Evolutionary conservation across 2,329 filamentous ascomycete species (phyloP), one percentile per base, ranked within the genome.

Genomic region (Aspergillus sp.): DNA sequence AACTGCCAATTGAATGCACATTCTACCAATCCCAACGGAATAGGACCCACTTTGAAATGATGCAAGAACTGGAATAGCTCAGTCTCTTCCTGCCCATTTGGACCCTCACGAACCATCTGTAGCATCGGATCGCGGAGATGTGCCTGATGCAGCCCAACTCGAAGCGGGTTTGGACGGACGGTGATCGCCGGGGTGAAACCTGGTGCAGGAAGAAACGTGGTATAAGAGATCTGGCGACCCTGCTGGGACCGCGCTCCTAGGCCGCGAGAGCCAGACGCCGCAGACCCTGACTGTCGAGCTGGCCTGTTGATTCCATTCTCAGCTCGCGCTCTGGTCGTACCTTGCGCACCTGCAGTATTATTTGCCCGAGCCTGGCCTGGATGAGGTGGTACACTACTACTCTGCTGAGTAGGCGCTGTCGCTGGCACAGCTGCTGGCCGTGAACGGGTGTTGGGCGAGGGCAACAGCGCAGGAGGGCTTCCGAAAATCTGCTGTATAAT

Each of bases 111-210:
- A 12, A 62, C 29, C 7, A 68, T 56, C 34, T 58, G 58, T 29
- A 78, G 67, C 1, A 68, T 52, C 3, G 80, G 79, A 52, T 75
- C 80, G 27, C 73, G 73, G 29, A 82, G 65, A 56, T 79, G 70
- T 40, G 75, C 73, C 61, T 82, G 78, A 55, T 84, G 81, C 5
- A 83, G 65, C n/a, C 72, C 74, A 29, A 69, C 70, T 5, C 68
- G 58, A 27, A 64, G 60, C 19, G 77, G 73, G 48, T 74, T 66
- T 3, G 75, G 70, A 27, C 65, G 58, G 7, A 66, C 63, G 30
- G 68, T 69, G 48, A 69, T 64, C 3, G 67, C 51, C 27, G 64
- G 66, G 33, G 47, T 42, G 12, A 52, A 53, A 6, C 63, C 63
- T 1, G 54, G 49, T 12, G 55, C 63, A 40, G 72, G 73, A 30